phyloP scores from a whole-genome alignment of 352 stramenopile species.

The Globisporangium perplexum region DNA sequence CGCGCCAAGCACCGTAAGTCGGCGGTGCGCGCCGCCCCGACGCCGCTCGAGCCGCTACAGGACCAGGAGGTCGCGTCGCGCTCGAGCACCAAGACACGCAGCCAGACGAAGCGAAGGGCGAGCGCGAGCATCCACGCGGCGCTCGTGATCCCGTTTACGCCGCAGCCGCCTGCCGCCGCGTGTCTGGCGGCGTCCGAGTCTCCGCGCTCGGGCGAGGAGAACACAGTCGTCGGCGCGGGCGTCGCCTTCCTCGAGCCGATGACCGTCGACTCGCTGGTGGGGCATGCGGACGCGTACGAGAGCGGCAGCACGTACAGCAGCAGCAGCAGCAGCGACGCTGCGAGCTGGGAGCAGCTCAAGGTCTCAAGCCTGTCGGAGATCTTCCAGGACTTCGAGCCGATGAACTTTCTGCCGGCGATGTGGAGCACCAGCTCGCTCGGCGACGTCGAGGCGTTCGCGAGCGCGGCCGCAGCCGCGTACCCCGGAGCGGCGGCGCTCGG shows the following conservation, averaged over 20 bases:
- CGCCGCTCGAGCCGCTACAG: background rate
- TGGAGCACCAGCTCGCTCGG: constrained; percentile 51
- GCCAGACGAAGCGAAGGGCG: constrained; percentile 5
- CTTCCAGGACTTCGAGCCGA: constrained; percentile 40
- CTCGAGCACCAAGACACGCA: constrained; percentile 7
- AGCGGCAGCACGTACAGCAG: no score
- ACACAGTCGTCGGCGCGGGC: background rate
- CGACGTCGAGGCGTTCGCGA: constrained; percentile 24
- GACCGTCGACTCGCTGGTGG: constrained; percentile 20
- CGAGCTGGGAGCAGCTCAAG: constrained; percentile 18
- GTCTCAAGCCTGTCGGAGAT: constrained; percentile 31
- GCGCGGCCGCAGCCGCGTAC: background rate
- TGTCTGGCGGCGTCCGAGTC: constrained; percentile 26
- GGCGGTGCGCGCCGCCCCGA: constrained; percentile 1
- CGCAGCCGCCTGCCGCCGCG: background rate
- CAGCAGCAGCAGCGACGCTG: constrained; percentile 1
- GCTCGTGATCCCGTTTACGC: constrained; percentile 10
- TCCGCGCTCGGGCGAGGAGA: constrained; percentile 28
- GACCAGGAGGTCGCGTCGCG: background rate
- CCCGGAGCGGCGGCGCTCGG: background rate
- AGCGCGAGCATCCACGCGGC: constrained; percentile 3
- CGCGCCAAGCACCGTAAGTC: constrained; percentile 19
- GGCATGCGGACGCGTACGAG: constrained; percentile 8
- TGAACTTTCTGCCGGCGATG: constrained; percentile 26
- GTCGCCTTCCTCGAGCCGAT: constrained; percentile 19